Conservation (phyloP, 441 rosid species). For the Adansonia rubrostipa region DNA sequence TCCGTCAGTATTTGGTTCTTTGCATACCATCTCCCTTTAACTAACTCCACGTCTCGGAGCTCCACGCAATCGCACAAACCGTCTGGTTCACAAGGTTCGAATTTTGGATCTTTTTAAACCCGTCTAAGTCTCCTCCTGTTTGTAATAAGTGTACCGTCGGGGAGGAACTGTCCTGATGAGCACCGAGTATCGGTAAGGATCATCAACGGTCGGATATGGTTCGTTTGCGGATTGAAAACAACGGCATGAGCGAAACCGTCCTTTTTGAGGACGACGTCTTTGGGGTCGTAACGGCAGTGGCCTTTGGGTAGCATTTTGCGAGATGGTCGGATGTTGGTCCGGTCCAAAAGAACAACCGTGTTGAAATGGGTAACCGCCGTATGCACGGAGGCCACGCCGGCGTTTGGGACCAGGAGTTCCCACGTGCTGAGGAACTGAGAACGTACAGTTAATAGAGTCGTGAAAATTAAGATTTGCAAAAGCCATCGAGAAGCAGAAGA, state of each 20-base stretch:
- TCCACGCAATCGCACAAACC: constrained; percentile 68
- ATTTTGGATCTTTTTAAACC: constrained; percentile 55
- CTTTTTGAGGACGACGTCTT: constrained; percentile 51
- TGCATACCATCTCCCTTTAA: constrained; percentile 63
- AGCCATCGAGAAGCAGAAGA: constrained; percentile 21
- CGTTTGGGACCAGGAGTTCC: constrained; percentile 57
- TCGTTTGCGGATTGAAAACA: constrained; percentile 50
- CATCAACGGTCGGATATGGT: constrained; percentile 56
- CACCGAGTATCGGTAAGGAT: constrained; percentile 78
- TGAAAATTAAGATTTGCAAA: constrained; percentile 22
- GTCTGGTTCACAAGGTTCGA: constrained; percentile 52
- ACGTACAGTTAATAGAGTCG: constrained; percentile 13
- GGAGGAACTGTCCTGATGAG: constrained; percentile 69
- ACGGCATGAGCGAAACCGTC: constrained; percentile 74
- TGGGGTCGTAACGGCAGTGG: constrained; percentile 54
- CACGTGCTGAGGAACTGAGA: constrained; percentile 78
- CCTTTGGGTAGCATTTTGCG: constrained; percentile 46
- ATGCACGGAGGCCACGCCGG: constrained; percentile 77
- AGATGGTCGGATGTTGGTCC: constrained; percentile 66
- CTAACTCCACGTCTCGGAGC: constrained; percentile 46
- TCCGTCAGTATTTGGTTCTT: constrained; percentile 66
- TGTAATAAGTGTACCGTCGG: constrained; percentile 66
- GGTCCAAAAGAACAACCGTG: constrained; percentile 64
- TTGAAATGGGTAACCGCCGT: constrained; percentile 78
- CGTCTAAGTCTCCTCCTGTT: constrained; percentile 64